These are phyloP conservation scores for Mucor racemosus DNA, from an alignment of 371 early-diverging fungal species.

Conservation along the genomic window DNA sequence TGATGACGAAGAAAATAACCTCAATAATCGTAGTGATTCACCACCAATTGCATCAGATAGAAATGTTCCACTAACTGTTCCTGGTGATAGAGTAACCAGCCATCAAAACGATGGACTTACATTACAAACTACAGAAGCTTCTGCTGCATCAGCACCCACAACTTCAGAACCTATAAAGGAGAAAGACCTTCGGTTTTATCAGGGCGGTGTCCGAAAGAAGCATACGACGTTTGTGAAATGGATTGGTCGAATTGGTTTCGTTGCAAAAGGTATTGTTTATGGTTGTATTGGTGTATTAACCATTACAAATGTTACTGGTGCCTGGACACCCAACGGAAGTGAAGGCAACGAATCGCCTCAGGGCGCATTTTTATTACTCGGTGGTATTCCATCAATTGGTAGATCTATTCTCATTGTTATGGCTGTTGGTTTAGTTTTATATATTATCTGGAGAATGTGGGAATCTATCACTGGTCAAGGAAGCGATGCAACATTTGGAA, in stretches of 20 bases:
- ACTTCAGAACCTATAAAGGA: background rate
- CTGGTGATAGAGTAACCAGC: background rate
- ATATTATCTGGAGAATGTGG: conserved; percentile 56
- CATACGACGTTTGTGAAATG: conserved; percentile 20
- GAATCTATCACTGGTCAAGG: conserved; percentile 55
- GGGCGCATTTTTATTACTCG: conserved; percentile 52
- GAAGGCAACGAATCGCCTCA: conserved; percentile 51
- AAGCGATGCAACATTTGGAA: conserved; percentile 39
- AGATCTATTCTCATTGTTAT: conserved; percentile 45
- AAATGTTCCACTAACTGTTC: background rate
- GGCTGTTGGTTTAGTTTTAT: conserved; percentile 48
- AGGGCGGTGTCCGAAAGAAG: conserved; percentile 30
- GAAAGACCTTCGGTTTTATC: conserved; percentile 25
- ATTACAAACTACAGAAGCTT: background rate
- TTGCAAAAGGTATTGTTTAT: conserved; percentile 54
- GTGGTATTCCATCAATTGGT: conserved; percentile 47
- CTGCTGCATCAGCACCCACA: conserved; percentile 9
- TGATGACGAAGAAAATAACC: conserved; percentile 5
- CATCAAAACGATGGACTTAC: background rate
- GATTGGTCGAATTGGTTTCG: conserved; percentile 46
- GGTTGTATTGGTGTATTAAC: conserved; percentile 54
- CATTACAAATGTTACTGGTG: conserved; percentile 43
- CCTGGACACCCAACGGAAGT: conserved; percentile 48
- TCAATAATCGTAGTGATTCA: background rate
- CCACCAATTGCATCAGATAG: conserved; percentile 5